Base-by-base conservation (phyloP, 768 basidiomycete genomes). In the Dendrothele bispora region DNA sequence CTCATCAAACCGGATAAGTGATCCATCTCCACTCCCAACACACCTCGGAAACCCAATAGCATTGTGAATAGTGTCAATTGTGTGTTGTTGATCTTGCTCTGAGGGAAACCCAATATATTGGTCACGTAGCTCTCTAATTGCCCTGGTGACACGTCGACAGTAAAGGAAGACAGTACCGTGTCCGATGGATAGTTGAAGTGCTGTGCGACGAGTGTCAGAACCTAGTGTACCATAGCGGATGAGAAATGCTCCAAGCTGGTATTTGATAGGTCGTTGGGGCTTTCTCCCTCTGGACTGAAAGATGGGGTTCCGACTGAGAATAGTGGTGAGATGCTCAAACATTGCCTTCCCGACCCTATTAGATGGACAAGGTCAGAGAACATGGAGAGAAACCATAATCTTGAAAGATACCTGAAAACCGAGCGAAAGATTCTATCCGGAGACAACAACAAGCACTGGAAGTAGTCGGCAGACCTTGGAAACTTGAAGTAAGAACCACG, bases 21-120 rank as follows among this genome's bases (percentile, higher is more conserved):
- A 49, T 1, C 60, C 57, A 51, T 64, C 56, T 3, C 50, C 53
- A 41, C 54, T 53, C 17, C 62, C 58, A 29, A 60, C 36, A 49
- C 60, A 61, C 4, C 46, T 52, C 1, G 43, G 40, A 34, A 64
- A 58, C 11, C 60, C 62, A 17, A 39, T 56, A 3, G 48, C 28
- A 14, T 45, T 49, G 41, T 55, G 22, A 8, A 59, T 57, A 11
- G 40, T 27, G 7, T 37, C 17, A n/a, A 39, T 53, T 7, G 53
- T 43, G 24, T 25, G 36, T 28, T 25, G 15, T 14, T 42, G 49
- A 7, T 42, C 25, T 8, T 49, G 46, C 17, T 46, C 39, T 21
- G 29, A 39, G 17, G 56, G 57, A 58, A 61, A 61, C 1, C 45
- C 41, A 10, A 62, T 15, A 36, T 51, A 39, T 15, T 45, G 37